phyloP scores from a whole-genome alignment of 2,329 filamentous ascomycete genomes.

The Sclerotinia minor region DNA sequence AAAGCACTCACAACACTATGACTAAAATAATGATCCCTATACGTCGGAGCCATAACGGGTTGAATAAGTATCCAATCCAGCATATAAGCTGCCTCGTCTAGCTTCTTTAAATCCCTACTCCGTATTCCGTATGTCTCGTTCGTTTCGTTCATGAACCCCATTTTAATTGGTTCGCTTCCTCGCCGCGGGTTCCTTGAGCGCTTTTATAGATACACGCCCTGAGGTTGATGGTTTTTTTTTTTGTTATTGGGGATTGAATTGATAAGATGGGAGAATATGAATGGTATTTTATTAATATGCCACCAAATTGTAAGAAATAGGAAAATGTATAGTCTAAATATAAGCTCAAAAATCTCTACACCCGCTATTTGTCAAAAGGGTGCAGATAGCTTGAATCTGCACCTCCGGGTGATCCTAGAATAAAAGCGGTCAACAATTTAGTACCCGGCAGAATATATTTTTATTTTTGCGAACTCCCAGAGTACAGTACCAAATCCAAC shows the following conservation, averaged over 20 bases:
- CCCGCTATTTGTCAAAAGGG: too few species aligned
- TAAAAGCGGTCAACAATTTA: neutral
- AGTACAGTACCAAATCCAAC: neutral
- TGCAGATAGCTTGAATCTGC: too few species aligned
- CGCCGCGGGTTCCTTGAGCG: fast-evolving
- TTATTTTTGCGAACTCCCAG: constrained; percentile 17
- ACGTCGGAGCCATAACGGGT: constrained; percentile 13
- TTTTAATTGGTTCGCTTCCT: neutral
- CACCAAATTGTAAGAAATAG: too few species aligned
- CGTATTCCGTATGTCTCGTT: neutral
- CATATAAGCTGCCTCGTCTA: neutral
- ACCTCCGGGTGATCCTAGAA: too few species aligned
- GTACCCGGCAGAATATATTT: constrained; percentile 12
- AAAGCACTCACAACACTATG: constrained; percentile 8
- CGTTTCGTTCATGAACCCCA: neutral
- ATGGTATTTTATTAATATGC: too few species aligned
- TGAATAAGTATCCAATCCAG: neutral
- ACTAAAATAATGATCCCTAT: constrained; percentile 18
- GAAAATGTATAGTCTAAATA: too few species aligned
- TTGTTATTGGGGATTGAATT: too few species aligned
- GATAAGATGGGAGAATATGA: too few species aligned
- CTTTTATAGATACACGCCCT: neutral
- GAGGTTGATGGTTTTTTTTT: too few species aligned
- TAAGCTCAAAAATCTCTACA: neutral
- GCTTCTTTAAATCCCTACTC: neutral